Conservation (phyloP, 805 yeast genomes). For the Wickerhamiella galacta region DNA sequence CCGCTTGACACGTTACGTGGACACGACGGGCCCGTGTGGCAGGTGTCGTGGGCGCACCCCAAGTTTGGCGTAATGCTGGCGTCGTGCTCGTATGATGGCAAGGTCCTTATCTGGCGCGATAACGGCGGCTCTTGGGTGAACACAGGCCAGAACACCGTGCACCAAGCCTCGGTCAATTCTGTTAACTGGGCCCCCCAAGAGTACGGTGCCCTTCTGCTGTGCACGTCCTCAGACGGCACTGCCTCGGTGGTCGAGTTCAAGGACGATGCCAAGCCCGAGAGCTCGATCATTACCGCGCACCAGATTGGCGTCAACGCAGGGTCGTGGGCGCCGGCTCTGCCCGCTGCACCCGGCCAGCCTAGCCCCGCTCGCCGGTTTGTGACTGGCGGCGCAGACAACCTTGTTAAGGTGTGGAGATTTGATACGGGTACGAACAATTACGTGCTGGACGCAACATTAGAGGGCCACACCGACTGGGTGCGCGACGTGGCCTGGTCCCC, state of each 20-base stretch:
- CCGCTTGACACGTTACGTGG: constrained; percentile 68
- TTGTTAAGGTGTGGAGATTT: constrained; percentile 78
- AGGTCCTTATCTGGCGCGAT: constrained; percentile 88
- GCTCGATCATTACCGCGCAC: constrained; percentile 56
- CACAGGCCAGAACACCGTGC: constrained; percentile 73
- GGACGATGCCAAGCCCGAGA: constrained; percentile 49
- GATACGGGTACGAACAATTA: constrained; percentile 41
- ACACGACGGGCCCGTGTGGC: constrained; percentile 99
- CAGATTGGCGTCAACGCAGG: constrained; percentile 89
- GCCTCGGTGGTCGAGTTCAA: constrained; percentile 86
- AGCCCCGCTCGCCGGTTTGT: constrained; percentile 49
- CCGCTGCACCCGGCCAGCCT: constrained; percentile 18
- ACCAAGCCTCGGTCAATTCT: constrained; percentile 87
- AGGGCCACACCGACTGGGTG: constrained; percentile 96
- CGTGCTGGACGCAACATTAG: constrained; percentile 55
- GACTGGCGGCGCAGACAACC: constrained; percentile 89
- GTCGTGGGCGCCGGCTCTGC: constrained; percentile 58
- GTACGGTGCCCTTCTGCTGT: constrained; percentile 78
- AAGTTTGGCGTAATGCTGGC: constrained; percentile 92
- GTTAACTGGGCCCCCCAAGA: constrained; percentile 97
- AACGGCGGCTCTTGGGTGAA: constrained; percentile 77
- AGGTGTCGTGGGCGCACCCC: constrained; percentile 97
- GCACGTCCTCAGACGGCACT: constrained; percentile 86
- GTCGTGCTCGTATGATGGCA: constrained; percentile 89
- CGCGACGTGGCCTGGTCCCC: constrained; percentile 99